Evolutionary conservation across 2,329 filamentous ascomycete genomes (phyloP).

Genomic region (Ophiosphaerella korrae): DNA sequence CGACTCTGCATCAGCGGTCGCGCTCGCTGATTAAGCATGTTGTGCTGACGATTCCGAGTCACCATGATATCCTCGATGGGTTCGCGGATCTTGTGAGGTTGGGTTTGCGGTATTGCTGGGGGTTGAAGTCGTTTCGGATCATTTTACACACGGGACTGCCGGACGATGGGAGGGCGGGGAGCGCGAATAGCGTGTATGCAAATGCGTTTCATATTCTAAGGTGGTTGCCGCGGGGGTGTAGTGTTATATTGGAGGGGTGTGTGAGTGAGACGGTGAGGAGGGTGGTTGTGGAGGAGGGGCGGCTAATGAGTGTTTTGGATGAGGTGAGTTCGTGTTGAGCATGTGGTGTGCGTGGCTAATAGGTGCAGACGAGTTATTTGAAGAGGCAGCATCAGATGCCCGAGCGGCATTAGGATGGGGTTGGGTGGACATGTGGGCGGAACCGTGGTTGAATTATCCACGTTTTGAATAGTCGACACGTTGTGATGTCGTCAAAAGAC

Average conservation of each 20-base stretch:
- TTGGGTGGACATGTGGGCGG: background rate
- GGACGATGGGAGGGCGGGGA: conserved; percentile 29
- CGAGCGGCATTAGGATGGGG: conserved; percentile 27
- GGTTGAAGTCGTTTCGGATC: conserved; percentile 50
- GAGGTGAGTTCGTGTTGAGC: conserved; percentile 36
- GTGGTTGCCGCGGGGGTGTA: conserved; percentile 52
- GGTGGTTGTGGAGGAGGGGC: conserved; percentile 51
- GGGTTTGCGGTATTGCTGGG: conserved; percentile 53
- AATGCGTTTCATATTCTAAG: conserved; percentile 55
- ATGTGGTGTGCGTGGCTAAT: background rate
- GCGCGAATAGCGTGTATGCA: conserved; percentile 52
- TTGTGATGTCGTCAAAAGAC: no score
- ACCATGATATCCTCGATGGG: conserved; percentile 54
- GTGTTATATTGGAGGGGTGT: conserved; percentile 48
- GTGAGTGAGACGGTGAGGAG: conserved; percentile 47
- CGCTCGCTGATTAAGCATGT: conserved; percentile 52
- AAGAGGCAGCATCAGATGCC: conserved; percentile 48
- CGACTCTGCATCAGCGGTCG: conserved; percentile 49
- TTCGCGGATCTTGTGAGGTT: conserved; percentile 55
- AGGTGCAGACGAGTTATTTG: conserved; percentile 33
- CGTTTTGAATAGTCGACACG: no score
- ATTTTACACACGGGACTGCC: conserved; percentile 43
- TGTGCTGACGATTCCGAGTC: conserved; percentile 51
- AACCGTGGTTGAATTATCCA: no score
- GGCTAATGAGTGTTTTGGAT: conserved; percentile 48